A percentile compares a stretch with the other conserved stretches of the same genome.
These are phyloP conservation scores for Candida multigemmis DNA, from an alignment of 805 yeast species.

Conservation along the genomic window DNA sequence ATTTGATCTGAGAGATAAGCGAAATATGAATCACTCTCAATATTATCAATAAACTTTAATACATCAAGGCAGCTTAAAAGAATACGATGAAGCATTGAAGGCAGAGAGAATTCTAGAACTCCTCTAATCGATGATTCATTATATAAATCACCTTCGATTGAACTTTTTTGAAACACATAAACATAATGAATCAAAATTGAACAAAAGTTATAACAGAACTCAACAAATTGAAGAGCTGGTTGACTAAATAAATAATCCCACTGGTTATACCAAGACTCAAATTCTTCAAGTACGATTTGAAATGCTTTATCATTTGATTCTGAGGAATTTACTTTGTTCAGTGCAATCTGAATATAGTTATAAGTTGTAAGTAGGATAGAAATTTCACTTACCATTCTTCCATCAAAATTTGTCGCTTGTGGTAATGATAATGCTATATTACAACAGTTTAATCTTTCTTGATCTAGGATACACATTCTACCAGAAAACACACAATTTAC, in stretches of 20 bases:
- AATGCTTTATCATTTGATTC: constrained; percentile 16
- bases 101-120: no score
- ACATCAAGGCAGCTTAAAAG: no score
- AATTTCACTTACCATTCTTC: constrained; percentile 74
- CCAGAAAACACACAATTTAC: constrained; percentile 62
- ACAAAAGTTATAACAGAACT: constrained; percentile 58
- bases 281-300: constrained; percentile 33
- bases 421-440: constrained; percentile 47
- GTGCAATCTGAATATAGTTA: constrained; percentile 39
- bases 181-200: constrained; percentile 41
- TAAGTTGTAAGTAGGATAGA: constrained; percentile 51
- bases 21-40: constrained; percentile 47
- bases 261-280: constrained; percentile 54
- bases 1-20: constrained; percentile 66
- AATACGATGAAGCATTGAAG: no score
- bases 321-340: constrained; percentile 8
- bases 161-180: constrained; percentile 15
- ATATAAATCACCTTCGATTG: constrained; percentile 4
- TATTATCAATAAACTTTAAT: constrained; percentile 28
- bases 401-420: constrained; percentile 68
- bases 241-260: constrained; percentile 66
- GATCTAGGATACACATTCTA: constrained; percentile 54
- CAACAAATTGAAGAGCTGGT: constrained; percentile 67
- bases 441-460: constrained; percentile 48
- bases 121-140: constrained; percentile 7